Base-by-base conservation (phyloP, 2,329 filamentous ascomycete species). In the Aspergillus intermedius region DNA sequence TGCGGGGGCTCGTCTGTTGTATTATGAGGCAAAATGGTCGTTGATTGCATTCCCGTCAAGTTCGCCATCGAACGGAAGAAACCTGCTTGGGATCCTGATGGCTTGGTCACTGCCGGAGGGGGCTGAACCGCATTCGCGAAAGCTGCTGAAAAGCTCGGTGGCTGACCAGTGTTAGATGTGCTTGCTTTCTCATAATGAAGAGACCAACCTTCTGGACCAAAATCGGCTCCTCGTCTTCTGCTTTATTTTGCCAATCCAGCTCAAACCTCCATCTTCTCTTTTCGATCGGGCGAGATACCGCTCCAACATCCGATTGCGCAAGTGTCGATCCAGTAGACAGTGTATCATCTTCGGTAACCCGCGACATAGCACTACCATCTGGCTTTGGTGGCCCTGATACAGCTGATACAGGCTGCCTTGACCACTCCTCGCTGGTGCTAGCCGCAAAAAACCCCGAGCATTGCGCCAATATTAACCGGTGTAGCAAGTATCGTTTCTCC, bases 381-480 rank as follows among this genome's bases (percentile, higher is more conserved):
- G 54, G 75, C 66, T 67, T 79, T 46, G 86, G 67, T 51, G 83
- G 59, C 47, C 55, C 60, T 40, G 15, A 12, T 40, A 40, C 37
- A 7, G 15, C 13, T 37, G 25, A 28, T 30, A 30, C 10, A 30
- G 13, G 37, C 47, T 66, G 60, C 32, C 64, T 66, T 47, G 83
- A 82, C 88, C 88, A 94, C 65, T 91, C 84, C 49, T 85, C 83
- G 60, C 83, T 89, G 41, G 85, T 90, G 46, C 65, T 68, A 21
- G 87, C 86, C 68, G 95, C 88, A 65, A 97, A 97, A 74, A 95
- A 96, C 13, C 89, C 90, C 5, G 90, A 95, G 62, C 87, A 95
- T 69, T 94, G 87, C 28, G 87, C 84, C 57, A 97, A 74, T 37
- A 91, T 95, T 61, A 96, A 79, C 51, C 84, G 80, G 71, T 97